Evolutionary conservation across 2,329 filamentous ascomycete species (phyloP), one percentile per base, ranked within the genome.

Genomic region (Sporothrix brunneoviolacea): DNA sequence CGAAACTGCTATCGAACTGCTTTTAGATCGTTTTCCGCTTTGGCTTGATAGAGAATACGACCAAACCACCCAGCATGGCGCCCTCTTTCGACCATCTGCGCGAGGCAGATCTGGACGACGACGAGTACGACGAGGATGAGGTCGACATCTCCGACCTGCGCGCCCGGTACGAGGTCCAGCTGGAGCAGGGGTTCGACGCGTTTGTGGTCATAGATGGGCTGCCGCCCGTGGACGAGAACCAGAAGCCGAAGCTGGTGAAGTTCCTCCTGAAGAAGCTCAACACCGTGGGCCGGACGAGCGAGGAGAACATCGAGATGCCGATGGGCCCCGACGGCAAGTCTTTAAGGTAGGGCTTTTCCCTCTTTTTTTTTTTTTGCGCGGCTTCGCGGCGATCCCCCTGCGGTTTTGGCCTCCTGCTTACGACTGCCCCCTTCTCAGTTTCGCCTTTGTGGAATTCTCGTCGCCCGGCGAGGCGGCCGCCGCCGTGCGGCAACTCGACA

Each of bases 191-290:
- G 53, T 86, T 96, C 62, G 93, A 98, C 68, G 86, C 90, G 57
- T 98, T 98, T 65, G 87, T 98, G 58, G 91, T 97, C 56, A 81
- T 97, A 66, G 93, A 98, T 69, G 93, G 93, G 59, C 82, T 98
- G 38, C 93, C 93, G 58, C 75, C 86, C 57, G 91, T 98, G 58
- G 88, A 77, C 53, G 88, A 91, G 68, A 91, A 93, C 44, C 91
- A 87, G 75, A 91, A 90, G 75, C 82, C 87, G 54, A 97, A 95
- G 77, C 82, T 98, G 55, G 77, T 95, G 70, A 97, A 97, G 72
- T 97, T 97, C 71, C 75, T 98, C 72, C 74, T 95, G 69, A 89
- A 91, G 74, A 96, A 95, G 76, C 76, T 98, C 62, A 91, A 86
- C 72, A 76, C 82, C 54, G 88, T 91, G 56, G 93, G 91, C 59